phyloP scores from a whole-genome alignment of 2,329 filamentous ascomycete species.

The Trichoderma simmonsii region DNA sequence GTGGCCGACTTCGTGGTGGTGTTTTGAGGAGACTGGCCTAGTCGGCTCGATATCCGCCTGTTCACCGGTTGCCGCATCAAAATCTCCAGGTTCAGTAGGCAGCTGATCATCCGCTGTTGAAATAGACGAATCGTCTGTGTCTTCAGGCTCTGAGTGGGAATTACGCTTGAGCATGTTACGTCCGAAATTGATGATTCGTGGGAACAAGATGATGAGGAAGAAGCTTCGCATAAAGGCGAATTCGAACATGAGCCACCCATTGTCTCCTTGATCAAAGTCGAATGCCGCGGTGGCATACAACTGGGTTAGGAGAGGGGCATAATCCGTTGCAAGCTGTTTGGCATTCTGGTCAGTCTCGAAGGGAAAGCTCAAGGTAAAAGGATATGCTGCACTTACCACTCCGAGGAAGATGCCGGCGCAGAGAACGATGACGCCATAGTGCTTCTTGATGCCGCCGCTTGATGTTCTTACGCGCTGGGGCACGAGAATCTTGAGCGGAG shows the following conservation, averaged over 20 bases:
- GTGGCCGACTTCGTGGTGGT: constrained; percentile 46
- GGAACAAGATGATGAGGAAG: constrained; percentile 55
- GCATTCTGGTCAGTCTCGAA: background rate
- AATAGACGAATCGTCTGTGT: background rate
- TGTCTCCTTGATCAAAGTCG: constrained; percentile 52
- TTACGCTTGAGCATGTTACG: constrained; percentile 22
- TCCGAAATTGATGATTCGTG: constrained; percentile 49
- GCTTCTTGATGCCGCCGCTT: constrained; percentile 49
- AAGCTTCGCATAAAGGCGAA: constrained; percentile 53
- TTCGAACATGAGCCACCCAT: constrained; percentile 55
- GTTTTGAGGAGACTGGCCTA: constrained; percentile 24
- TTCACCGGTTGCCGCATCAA: constrained; percentile 41
- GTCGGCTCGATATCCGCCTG: constrained; percentile 46
- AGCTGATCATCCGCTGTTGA: constrained; percentile 22
- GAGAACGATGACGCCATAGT: constrained; percentile 62
- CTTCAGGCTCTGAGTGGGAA: background rate
- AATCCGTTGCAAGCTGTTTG: constrained; percentile 59
- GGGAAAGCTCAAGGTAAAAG: background rate
- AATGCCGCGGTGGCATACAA: constrained; percentile 57
- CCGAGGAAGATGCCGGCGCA: constrained; percentile 64
- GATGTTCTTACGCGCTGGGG: constrained; percentile 53
- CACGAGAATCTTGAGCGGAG: constrained; percentile 59
- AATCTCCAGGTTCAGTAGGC: constrained; percentile 38
- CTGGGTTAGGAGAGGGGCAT: constrained; percentile 60
- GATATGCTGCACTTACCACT: constrained; percentile 41